A percentile compares a stretch with the other conserved stretches of the same genome.
These are phyloP conservation scores for Nakazawaea populi DNA, from an alignment of 805 yeast species.

Conservation along the genomic window DNA sequence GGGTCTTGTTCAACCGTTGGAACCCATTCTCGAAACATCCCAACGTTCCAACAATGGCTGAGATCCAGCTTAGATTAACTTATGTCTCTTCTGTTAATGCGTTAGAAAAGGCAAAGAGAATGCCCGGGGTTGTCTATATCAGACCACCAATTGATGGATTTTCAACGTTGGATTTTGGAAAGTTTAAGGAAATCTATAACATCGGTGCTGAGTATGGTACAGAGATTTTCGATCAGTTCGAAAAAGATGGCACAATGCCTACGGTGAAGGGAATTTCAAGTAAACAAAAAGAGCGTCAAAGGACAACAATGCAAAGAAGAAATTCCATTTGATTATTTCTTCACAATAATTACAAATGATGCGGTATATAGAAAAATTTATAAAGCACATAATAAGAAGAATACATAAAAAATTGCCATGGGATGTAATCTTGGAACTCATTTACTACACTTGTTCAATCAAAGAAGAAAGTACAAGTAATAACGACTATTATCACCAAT, in stretches of 20 bases:
- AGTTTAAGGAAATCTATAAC: constrained; percentile 81
- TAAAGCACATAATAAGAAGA: no score
- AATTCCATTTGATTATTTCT: constrained; percentile 45
- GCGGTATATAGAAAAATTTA: not conserved
- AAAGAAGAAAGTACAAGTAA: no score
- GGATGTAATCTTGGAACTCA: no score
- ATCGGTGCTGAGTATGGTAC: constrained; percentile 78
- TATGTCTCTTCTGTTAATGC: constrained; percentile 96
- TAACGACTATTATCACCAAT: no score
- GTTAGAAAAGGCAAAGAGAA: constrained; percentile 74
- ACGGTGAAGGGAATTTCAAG: constrained; percentile 47
- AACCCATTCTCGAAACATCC: constrained; percentile 88
- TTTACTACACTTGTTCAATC: no score
- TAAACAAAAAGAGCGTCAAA: constrained; percentile 23
- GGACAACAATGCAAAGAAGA: constrained; percentile 41
- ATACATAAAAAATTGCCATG: not conserved
- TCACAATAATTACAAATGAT: not conserved
- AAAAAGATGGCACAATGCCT: constrained; percentile 50
- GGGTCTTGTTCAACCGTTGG: constrained; percentile 85
- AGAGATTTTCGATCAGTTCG: constrained; percentile 45
- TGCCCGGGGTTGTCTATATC: constrained; percentile 80
- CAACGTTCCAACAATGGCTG: constrained; percentile 90
- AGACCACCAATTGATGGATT: constrained; percentile 93
- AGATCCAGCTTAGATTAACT: constrained; percentile 86
- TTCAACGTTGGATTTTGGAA: constrained; percentile 88